A percentile compares a stretch with the other conserved stretches of the same genome.
Evolutionary conservation across 257 asterid species (phyloP).

Genomic region (Osmanthus fragrans): DNA sequence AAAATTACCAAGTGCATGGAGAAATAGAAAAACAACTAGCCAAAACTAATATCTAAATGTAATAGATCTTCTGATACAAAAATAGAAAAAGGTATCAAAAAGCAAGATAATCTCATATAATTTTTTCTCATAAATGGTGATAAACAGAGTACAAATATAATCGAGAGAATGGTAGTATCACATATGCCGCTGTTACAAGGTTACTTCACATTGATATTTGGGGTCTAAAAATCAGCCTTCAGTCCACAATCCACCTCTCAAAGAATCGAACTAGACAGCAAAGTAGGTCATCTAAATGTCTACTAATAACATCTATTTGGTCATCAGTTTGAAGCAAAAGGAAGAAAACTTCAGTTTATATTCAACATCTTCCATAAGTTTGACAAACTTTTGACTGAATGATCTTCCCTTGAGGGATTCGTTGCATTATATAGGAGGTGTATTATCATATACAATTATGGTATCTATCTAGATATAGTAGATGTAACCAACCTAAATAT

Average conservation of each 20-base stretch:
- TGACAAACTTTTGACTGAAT: too few species aligned
- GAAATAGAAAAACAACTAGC: not conserved
- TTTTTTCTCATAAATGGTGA: not conserved
- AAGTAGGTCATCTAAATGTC: not conserved
- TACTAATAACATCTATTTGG: not conserved
- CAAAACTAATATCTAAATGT: not conserved
- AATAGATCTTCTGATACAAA: not conserved
- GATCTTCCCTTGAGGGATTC: too few species aligned
- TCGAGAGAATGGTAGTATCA: not conserved
- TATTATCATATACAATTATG: too few species aligned
- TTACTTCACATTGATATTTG: not conserved
- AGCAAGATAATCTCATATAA: not conserved
- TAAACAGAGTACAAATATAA: not conserved
- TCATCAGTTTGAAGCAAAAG: not conserved
- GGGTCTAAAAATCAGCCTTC: not conserved
- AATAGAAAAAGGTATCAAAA: not conserved
- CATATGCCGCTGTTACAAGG: not conserved
- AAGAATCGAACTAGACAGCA: not conserved
- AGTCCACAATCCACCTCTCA: not conserved
- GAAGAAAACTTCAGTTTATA: not conserved
- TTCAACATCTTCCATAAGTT: not conserved
- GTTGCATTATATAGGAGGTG: too few species aligned
- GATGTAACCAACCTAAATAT: too few species aligned
- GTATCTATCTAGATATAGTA: too few species aligned
- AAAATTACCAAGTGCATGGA: not conserved